A percentile compares a stretch with the other conserved stretches of the same genome.
These are phyloP conservation scores for Incumbomyces lentus DNA, from an alignment of 2,329 filamentous ascomycete genomes.

Conservation along the genomic window DNA sequence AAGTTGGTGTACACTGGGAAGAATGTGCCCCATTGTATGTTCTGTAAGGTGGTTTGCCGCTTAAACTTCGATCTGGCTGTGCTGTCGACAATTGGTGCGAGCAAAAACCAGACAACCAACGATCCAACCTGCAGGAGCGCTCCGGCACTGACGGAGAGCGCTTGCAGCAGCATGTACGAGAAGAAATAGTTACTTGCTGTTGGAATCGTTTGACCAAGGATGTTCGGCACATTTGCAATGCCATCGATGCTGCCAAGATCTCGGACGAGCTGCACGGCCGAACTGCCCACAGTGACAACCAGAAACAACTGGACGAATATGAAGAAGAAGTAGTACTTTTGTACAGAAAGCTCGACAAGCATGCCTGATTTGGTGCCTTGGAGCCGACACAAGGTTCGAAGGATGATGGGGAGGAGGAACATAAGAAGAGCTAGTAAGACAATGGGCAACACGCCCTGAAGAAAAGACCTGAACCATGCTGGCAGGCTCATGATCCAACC, in stretches of 20 bases:
- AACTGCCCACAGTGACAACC: slow-evolving; percentile 75
- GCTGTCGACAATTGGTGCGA: slow-evolving; percentile 71
- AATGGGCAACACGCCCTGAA: slow-evolving; percentile 82
- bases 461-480: slow-evolving; percentile 49
- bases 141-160: slow-evolving; percentile 79
- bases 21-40: slow-evolving; percentile 81
- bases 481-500: slow-evolving; percentile 57
- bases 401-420: slow-evolving; percentile 67
- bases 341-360: slow-evolving; percentile 69
- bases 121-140: slow-evolving; percentile 75
- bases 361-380: slow-evolving; percentile 78
- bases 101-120: slow-evolving; percentile 68
- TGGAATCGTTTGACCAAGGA: slow-evolving; percentile 70
- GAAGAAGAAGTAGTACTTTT: slow-evolving; percentile 87
- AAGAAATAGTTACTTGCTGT: slow-evolving; percentile 94
- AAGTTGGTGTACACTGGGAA: slow-evolving; percentile 97
- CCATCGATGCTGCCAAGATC: slow-evolving; percentile 54
- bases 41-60: slow-evolving; percentile 66
- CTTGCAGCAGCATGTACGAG: slow-evolving; percentile 94
- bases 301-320: slow-evolving; percentile 92
- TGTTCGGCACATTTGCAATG: slow-evolving; percentile 58
- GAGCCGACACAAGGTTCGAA: slow-evolving; percentile 60
- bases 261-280: slow-evolving; percentile 56
- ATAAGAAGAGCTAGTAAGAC: slow-evolving; percentile 66
- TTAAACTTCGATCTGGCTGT: slow-evolving; percentile 76